Evolutionary conservation across 2,329 filamentous ascomycete species (phyloP).

Genomic region (Monosporascus cannonballus): DNA sequence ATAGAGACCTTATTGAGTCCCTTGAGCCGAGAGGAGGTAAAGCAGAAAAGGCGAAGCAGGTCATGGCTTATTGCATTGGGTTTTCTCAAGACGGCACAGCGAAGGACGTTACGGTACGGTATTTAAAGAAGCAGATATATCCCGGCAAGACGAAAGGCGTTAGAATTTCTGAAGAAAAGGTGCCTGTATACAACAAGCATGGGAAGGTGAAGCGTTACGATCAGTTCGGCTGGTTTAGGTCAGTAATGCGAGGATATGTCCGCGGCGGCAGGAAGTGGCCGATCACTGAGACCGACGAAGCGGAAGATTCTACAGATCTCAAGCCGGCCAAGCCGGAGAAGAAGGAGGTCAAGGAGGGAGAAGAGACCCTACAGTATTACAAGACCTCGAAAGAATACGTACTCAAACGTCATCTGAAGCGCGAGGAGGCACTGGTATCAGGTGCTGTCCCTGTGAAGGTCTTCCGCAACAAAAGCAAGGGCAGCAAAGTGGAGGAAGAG

Average conservation of each 20-base stretch:
- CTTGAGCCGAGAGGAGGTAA: slow-evolving; percentile 80
- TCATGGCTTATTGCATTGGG: slow-evolving; percentile 83
- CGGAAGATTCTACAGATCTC: slow-evolving; percentile 74
- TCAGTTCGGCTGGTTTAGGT: slow-evolving; percentile 83
- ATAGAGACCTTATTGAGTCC: slow-evolving; percentile 62
- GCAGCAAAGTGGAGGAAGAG: slow-evolving; percentile 66
- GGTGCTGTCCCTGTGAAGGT: slow-evolving; percentile 63
- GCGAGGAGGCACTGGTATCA: slow-evolving; percentile 80
- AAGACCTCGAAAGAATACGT: slow-evolving; percentile 82
- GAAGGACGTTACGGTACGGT: slow-evolving; percentile 91
- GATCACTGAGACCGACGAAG: slow-evolving; percentile 65
- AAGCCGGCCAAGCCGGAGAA: slow-evolving; percentile 66
- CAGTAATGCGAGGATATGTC: slow-evolving; percentile 67
- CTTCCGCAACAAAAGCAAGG: slow-evolving; percentile 71
- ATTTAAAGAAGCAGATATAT: slow-evolving; percentile 73
- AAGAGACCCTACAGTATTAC: slow-evolving; percentile 81
- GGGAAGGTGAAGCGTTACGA: slow-evolving; percentile 75
- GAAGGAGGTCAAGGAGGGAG: slow-evolving; percentile 66
- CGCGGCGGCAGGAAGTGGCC: slow-evolving; percentile 43
- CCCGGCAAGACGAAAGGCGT: slow-evolving; percentile 88
- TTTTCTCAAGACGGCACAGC: slow-evolving; percentile 80
- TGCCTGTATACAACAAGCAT: slow-evolving; percentile 69
- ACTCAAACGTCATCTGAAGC: slow-evolving; percentile 77
- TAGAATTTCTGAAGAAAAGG: slow-evolving; percentile 71
- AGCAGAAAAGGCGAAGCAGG: slow-evolving; percentile 80